A percentile compares a stretch with the other conserved stretches of the same genome.
Conservation (phyloP, 208 protist genomes). For the Tritrichomonas foetus region DNA sequence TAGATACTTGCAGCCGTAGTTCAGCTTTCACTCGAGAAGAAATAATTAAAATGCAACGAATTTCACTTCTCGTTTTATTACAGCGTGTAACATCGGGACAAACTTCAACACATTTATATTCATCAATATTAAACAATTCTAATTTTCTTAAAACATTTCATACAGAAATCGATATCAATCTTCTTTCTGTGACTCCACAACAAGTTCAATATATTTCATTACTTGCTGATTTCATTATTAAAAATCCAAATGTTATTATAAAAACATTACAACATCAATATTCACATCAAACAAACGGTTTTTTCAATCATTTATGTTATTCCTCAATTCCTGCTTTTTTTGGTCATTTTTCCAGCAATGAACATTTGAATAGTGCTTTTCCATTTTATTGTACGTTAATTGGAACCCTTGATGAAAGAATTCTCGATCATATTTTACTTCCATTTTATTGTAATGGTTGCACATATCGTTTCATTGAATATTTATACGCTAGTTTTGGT, state of each 20-base stretch:
- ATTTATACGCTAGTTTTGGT: neutral
- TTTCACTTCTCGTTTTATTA: too few relatives aligned
- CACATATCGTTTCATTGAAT: neutral
- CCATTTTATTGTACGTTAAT: neutral
- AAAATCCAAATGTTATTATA: neutral
- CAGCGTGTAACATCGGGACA: too few relatives aligned
- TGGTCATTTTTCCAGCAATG: neutral
- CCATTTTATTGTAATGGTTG: neutral
- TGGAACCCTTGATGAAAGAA: neutral
- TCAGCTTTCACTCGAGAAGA: neutral
- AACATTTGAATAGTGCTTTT: neutral
- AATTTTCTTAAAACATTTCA: too few relatives aligned
- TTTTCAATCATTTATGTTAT: neutral
- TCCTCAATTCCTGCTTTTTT: slow-evolving; percentile 30
- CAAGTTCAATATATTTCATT: slow-evolving; percentile 28
- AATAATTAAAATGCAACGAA: neutral
- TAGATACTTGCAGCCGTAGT: neutral
- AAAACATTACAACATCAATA: neutral
- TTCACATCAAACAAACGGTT: too few relatives aligned
- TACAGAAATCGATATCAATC: neutral
- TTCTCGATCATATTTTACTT: neutral
- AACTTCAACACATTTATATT: too few relatives aligned
- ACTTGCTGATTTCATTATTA: neutral
- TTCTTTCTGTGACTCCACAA: neutral
- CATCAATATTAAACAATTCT: too few relatives aligned